Base-by-base conservation (phyloP, 257 asterid genomes). In the Solanum virginianum region DNA sequence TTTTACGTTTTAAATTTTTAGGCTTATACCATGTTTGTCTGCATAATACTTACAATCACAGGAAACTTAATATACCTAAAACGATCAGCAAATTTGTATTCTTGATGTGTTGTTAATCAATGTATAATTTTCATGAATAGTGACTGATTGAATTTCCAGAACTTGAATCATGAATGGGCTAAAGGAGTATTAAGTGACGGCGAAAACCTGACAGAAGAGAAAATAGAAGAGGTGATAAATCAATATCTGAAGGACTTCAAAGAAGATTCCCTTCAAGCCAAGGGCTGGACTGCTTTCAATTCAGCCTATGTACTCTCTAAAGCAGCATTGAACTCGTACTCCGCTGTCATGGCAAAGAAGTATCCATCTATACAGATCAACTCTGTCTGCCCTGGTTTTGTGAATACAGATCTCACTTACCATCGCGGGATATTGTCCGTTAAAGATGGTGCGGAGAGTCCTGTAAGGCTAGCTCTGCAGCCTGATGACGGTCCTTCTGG, bases 261-360 rank as follows among this genome's bases (percentile, higher is more conserved):
- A 80, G 87, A 87, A 16, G 89, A 90, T 4, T 45, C 86, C 3
- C 7, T 88, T 47, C 82, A 89, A 83, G 88, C 90, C 41, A 88
- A 88, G 9, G 87, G 84, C 3, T 92, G 96, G 95, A 91, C 94
- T 5, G 8, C 87, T 47, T 80, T 81, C 6, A 1, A 84, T 22
- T 83, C 92, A 11, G 92, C 94, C 16, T 93, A 94, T 62, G 87
- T 85, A 53, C 80, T 92, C 65, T 88, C 95, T 41, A 94, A 94
- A 87, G 92, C 91, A 82, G 92, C 93, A 17, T 4, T 94, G 86
- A 92, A 89, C 80, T 92, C 93, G 0, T 91, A 92, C 68, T 88
- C 95, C 1, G 84, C 89, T 85, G 39, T 87, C 17, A 9, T 62
- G 10, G 91, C 95, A 16, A 88, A 86, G 70, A 87, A 88, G 13